Base-by-base conservation (phyloP, 306 rosid species). In the Prunus mira region DNA sequence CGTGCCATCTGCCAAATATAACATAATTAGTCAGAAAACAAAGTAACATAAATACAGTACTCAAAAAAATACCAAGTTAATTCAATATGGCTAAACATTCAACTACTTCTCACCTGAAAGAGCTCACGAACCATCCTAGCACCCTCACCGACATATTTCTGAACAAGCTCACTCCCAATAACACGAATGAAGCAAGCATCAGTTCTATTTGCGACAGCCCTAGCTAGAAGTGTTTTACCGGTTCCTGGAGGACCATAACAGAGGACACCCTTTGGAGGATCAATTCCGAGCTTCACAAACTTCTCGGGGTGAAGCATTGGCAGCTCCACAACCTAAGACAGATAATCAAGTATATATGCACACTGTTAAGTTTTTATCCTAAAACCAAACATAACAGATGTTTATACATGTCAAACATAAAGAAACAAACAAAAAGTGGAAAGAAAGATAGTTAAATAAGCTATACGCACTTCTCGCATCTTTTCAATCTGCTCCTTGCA, bases 221-320 rank as follows among this genome's bases (percentile, higher is more conserved):
- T 88, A 32, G 99, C 99, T 50, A 96, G 70, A 82, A 93, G 98
- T n/a, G 99, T 96, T 82, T 96, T 96, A 41, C 99, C 99, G 2
- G 99, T 96, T 76, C 99, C 99, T 4, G 99, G 99, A 49, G 99
- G 98, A 62, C 99, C 99, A 77, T 96, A 96, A 78, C 99, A 96
- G 50, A 96, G 98, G 77, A 96, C 99, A 78, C 99, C 99, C 81
- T 96, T 96, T 13, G 99, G 99, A 84, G 99, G 99, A 87, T 96
- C 99, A 65, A 96, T 96, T 74, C 99, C 99, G 65, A 96, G 98
- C 89, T 96, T 93, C 74, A 92, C 98, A 69, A 92, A 96, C 79
- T 92, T 92, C 91, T 96, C 99, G 0, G 98, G 99, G 66, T 96
- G 99, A 89, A 93, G 98, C 98, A 96, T 93, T 71, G 99, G 99